Base-by-base conservation (phyloP, 768 basidiomycete species). In the Phallus indusiatus region DNA sequence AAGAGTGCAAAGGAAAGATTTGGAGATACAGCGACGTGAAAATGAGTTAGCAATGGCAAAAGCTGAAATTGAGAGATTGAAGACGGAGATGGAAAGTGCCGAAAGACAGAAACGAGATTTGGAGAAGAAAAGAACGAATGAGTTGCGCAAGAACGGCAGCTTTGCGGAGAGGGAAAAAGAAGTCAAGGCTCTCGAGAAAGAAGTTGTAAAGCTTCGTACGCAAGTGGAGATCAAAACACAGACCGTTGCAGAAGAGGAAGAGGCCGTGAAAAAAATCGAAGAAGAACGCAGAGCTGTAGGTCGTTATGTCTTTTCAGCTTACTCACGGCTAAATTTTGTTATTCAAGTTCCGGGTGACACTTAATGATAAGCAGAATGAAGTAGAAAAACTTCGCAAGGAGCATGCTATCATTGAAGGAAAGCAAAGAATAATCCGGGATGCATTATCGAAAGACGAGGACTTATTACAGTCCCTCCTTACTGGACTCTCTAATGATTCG, bases 61-160 rank as follows among this genome's bases (percentile, higher is more conserved):
- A 54, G 76, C 76, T 59, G 72, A 75, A 36, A 81, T 74, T 64
- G 76, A 80, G 63, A 77, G 78, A 47, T 75, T 79, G 47, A 63
- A 69, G 46, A 76, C 76, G 53, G 88, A 89, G 57, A 72, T 74
- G 22, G 76, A 78, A 54, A 79, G 76, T 0, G 85, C 87, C 9
- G 89, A 94, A 72, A 81, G 78, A 63, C 85, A 86, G 62, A 70
- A 79, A 48, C 74, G 72, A 46, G 77, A 79, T 18, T 88, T 97
- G 21, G 78, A 81, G 60, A 82, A 82, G 73, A 81, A 84, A 68
- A 75, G 92, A 28, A 90, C 97, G 54, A 82, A 82, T 64, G 96
- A 99, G 72, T 78, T 94, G 69, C 83, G 82, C 67, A 97, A 96
- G 68, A 94, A 93, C 1, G 96, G 96, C 1, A 96, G 88, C 72